These are phyloP conservation scores for Austroboletus rostrupii DNA, from an alignment of 1,284 basidiomycete species.

Conservation along the genomic window DNA sequence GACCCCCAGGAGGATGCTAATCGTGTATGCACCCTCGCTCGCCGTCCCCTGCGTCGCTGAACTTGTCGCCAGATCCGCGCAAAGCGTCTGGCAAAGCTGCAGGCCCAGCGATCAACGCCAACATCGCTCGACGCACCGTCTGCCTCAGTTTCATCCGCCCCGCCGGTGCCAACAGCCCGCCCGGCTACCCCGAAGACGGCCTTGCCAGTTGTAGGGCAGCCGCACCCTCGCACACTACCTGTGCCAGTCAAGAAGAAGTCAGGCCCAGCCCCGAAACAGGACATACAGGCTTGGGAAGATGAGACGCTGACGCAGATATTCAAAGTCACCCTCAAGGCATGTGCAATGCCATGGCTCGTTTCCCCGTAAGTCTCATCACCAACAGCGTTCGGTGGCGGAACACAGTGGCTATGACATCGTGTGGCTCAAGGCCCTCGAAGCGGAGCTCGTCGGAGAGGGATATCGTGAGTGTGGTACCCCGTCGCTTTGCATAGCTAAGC, in stretches of 20 bases:
- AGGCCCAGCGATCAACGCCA: slow-evolving; percentile 39
- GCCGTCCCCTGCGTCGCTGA: not conserved
- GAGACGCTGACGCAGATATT: slow-evolving; percentile 66
- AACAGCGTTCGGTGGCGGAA: slow-evolving; percentile 68
- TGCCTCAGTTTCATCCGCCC: slow-evolving; percentile 19
- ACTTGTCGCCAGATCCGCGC: slow-evolving; percentile 65
- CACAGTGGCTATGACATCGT: slow-evolving; percentile 67
- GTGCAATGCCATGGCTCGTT: slow-evolving; percentile 16
- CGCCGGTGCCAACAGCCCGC: slow-evolving; percentile 23
- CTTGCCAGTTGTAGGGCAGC: slow-evolving; percentile 25
- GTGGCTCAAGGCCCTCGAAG: slow-evolving; percentile 78
- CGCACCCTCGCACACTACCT: slow-evolving; percentile 25
- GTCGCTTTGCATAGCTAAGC: slow-evolving; percentile 2
- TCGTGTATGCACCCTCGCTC: slow-evolving; percentile 43
- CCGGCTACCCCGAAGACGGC: slow-evolving; percentile 33
- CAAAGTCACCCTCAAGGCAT: slow-evolving; percentile 77
- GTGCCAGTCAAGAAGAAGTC: slow-evolving; percentile 46
- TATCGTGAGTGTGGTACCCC: slow-evolving; percentile 40
- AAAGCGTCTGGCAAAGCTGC: slow-evolving; percentile 81
- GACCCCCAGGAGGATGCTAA: slow-evolving; percentile 74
- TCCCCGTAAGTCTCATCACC: slow-evolving; percentile 3
- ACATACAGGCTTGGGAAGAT: slow-evolving; percentile 69
- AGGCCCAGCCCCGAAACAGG: slow-evolving; percentile 41
- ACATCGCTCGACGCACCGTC: slow-evolving; percentile 28
- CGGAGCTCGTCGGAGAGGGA: slow-evolving; percentile 70